A percentile compares a stretch with the other conserved stretches of the same genome.
Evolutionary conservation across 805 yeast genomes (phyloP).

Genomic region (Suhomyces sp.): DNA sequence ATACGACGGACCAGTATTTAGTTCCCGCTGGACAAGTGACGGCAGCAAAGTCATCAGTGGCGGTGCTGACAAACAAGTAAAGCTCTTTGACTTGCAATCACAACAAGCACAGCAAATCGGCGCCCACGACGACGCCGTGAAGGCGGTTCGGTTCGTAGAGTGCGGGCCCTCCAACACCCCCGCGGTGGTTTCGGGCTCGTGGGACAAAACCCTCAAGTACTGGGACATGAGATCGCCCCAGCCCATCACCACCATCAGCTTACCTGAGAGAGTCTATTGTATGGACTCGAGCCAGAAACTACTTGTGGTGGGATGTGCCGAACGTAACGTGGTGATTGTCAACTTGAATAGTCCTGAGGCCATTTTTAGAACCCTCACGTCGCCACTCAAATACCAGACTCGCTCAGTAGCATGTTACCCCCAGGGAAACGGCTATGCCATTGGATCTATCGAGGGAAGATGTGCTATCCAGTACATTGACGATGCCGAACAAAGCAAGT

Average conservation of each 20-base stretch:
- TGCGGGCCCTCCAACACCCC: constrained; percentile 82
- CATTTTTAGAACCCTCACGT: constrained; percentile 67
- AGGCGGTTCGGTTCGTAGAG: constrained; percentile 68
- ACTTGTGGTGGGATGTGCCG: constrained; percentile 92
- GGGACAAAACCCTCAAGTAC: constrained; percentile 93
- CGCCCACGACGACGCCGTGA: constrained; percentile 78
- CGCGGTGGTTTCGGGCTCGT: constrained; percentile 86
- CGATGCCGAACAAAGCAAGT: constrained; percentile 67
- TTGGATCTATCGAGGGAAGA: constrained; percentile 93
- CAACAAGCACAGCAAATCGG: constrained; percentile 87
- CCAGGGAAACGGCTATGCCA: constrained; percentile 88
- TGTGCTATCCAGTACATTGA: constrained; percentile 93
- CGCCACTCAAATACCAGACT: constrained; percentile 90
- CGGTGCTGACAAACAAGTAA: constrained; percentile 87
- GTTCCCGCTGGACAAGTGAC: constrained; percentile 79
- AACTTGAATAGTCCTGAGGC: constrained; percentile 80
- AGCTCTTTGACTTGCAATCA: constrained; percentile 74
- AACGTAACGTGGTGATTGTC: constrained; percentile 71
- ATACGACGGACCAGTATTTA: constrained; percentile 84
- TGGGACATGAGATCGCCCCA: constrained; percentile 90
- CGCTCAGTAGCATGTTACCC: constrained; percentile 79
- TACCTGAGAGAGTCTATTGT: constrained; percentile 89
- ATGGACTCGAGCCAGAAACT: constrained; percentile 82
- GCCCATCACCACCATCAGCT: constrained; percentile 73
- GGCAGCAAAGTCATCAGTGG: constrained; percentile 87